Base-by-base conservation (phyloP, 2,329 filamentous ascomycete genomes). In the Hymenoscyphus occultus region DNA sequence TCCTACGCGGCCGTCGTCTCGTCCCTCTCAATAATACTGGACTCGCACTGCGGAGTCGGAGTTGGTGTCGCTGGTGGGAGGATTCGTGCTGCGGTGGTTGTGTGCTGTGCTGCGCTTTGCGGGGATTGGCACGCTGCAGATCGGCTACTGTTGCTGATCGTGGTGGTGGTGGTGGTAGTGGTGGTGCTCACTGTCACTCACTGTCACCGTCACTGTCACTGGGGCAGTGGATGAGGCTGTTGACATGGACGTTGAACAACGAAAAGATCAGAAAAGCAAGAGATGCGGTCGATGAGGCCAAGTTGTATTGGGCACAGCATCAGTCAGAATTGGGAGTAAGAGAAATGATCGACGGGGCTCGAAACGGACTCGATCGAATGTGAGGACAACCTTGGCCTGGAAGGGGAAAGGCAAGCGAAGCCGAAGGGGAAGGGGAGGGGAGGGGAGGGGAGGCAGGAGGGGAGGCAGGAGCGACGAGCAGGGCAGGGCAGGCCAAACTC, bases 371-470 rank as follows among this genome's bases (percentile, higher is more conserved):
- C 48, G 48, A 54, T 54, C 48, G 48, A 54, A 22, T 28, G 48
- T 22, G 48, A 54, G 48, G 22, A 19, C 48, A 54, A 54, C n/a
- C 48, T 54, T 54, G 48, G 19, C 48, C 22, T 48, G 45, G 45
- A 48, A 48, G 45, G 48, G 45, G 48, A 61, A 61, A 19, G 59
- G 59, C 35, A 61, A 39, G 35, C 32, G 45, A 51, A 51, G 45
- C 16, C n/a, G 39, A 48, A 39, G 56, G 42, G n/a, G 54, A 22
- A 40, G 28, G 32, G 10, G 7, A 31, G 19, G 28, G 35, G n/a
- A n/a, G n/a, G n/a, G n/a, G n/a, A n/a, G n/a, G 14, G 19, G 39
- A 5, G 58, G 12, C n/a, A 3, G 31, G 19, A 14, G 4, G 19
- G 7, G 5, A 13, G 39, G 12, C 16, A 19, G 58, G 28, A 19